These are phyloP conservation scores for Fusarium sp. DNA, from an alignment of 2,329 filamentous ascomycete genomes.

Conservation along the genomic window DNA sequence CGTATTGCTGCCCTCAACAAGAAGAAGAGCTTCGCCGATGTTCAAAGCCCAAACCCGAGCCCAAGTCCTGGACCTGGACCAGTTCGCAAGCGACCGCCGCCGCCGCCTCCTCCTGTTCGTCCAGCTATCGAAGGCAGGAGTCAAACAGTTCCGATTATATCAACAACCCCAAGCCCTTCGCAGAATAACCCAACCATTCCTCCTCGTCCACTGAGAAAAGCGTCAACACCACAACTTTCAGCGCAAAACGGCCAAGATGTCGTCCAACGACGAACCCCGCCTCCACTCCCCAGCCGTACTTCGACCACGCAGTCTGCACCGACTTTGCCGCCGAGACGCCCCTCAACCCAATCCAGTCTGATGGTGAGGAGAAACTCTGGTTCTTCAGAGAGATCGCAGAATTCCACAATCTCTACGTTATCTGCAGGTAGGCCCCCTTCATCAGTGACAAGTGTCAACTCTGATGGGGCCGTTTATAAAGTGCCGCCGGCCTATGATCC, in stretches of 20 bases:
- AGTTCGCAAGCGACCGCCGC: constrained; percentile 55
- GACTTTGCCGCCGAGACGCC: constrained; percentile 62
- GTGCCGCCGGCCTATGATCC: constrained; percentile 67
- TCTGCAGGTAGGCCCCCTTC: constrained; percentile 60
- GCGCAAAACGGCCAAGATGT: constrained; percentile 23
- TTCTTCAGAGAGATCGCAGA: constrained; percentile 67
- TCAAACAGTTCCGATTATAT: constrained; percentile 52
- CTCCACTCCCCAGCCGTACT: constrained; percentile 51
- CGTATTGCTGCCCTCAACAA: constrained; percentile 72
- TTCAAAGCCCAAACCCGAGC: constrained; percentile 43
- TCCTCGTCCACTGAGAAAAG: constrained; percentile 36
- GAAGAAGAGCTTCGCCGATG: constrained; percentile 67
- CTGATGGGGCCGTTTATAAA: constrained; percentile 57
- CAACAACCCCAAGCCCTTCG: constrained; percentile 43
- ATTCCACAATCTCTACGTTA: constrained; percentile 64
- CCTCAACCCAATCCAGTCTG: constrained; percentile 57
- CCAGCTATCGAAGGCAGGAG: constrained; percentile 52
- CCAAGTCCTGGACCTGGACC: constrained; percentile 53
- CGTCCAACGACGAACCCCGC: constrained; percentile 45
- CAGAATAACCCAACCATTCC: constrained; percentile 35
- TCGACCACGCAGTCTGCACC: constrained; percentile 54
- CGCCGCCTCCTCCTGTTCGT: constrained; percentile 56
- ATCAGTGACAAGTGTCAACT: constrained; percentile 61
- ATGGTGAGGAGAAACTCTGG: constrained; percentile 64
- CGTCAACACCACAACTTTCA: constrained; percentile 15